phyloP scores from a whole-genome alignment of 331 rosid species.

The Malus hybrid region DNA sequence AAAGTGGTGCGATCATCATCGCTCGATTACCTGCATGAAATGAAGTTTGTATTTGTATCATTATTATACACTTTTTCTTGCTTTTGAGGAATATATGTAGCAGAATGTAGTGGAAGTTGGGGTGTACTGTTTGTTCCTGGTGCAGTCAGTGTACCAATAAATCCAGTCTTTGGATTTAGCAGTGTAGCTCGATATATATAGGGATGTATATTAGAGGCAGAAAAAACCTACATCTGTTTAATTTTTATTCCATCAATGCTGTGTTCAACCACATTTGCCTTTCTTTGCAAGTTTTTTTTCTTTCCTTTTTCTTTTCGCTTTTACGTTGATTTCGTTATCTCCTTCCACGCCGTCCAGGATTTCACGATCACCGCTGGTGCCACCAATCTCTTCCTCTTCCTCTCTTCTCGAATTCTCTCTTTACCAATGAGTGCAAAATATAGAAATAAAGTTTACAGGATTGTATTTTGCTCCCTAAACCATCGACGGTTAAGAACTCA shows the following conservation, averaged over 20 bases:
- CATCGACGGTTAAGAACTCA: too few relatives aligned
- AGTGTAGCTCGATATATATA: constrained; percentile 11
- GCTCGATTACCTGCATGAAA: constrained; percentile 3
- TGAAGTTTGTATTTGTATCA: constrained; percentile 39
- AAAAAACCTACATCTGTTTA: neutral
- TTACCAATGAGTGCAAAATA: too few relatives aligned
- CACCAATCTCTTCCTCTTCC: too few relatives aligned
- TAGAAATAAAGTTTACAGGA: too few relatives aligned
- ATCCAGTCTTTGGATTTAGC: constrained; percentile 68
- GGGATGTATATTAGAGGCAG: constrained; percentile 28
- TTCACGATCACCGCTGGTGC: too few relatives aligned
- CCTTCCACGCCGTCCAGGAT: too few relatives aligned
- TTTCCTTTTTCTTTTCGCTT: too few relatives aligned
- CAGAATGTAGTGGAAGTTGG: neutral
- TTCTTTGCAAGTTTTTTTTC: neutral
- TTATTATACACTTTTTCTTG: constrained; percentile 18
- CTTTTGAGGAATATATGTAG: neutral
- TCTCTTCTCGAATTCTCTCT: too few relatives aligned
- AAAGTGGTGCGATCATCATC: neutral
- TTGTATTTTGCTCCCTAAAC: too few relatives aligned
- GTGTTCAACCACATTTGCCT: neutral
- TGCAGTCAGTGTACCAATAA: constrained; percentile 26
- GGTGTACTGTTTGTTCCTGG: constrained; percentile 10
- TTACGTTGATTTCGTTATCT: too few relatives aligned
- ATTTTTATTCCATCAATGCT: constrained; percentile 10